A percentile compares a stretch with the other conserved stretches of the same genome.
These are phyloP conservation scores for Bolboschoenus planiculmis DNA, from an alignment of 176 grass and related monocot genomes.

Conservation along the genomic window DNA sequence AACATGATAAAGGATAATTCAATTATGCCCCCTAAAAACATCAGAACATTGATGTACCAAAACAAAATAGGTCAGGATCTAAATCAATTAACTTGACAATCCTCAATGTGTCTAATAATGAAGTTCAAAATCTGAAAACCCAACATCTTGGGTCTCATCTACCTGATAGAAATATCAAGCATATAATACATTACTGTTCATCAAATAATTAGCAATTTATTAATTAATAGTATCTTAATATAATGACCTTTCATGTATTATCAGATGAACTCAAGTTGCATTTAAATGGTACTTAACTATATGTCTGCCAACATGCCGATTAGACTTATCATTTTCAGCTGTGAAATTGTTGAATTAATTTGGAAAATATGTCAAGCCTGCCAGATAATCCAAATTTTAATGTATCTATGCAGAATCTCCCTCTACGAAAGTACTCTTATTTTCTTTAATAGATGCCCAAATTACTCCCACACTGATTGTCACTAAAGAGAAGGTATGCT, in stretches of 20 bases:
- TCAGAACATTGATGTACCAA: not conserved
- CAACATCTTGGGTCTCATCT: not conserved
- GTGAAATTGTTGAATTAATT: not conserved
- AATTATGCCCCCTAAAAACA: not conserved
- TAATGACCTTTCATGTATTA: not conserved
- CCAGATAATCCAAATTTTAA: not conserved
- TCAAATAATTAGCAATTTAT: not conserved
- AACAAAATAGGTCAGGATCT: conserved; percentile 5
- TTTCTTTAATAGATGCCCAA: not conserved
- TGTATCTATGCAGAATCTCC: not conserved
- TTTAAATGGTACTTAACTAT: not conserved
- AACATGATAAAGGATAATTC: not conserved
- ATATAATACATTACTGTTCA: not conserved
- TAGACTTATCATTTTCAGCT: not conserved
- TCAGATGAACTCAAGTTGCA: not conserved
- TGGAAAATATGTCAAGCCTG: not conserved
- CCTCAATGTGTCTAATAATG: not conserved
- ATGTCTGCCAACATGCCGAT: not conserved
- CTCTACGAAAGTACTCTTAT: not conserved
- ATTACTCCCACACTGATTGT: not conserved
- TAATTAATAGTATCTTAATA: not conserved
- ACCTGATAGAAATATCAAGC: not conserved
- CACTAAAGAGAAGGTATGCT: not conserved
- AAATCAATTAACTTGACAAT: not conserved
- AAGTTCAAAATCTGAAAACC: not conserved